These are phyloP conservation scores for Reutealis trisperma DNA, from an alignment of 345 rosid species.

Conservation along the genomic window DNA sequence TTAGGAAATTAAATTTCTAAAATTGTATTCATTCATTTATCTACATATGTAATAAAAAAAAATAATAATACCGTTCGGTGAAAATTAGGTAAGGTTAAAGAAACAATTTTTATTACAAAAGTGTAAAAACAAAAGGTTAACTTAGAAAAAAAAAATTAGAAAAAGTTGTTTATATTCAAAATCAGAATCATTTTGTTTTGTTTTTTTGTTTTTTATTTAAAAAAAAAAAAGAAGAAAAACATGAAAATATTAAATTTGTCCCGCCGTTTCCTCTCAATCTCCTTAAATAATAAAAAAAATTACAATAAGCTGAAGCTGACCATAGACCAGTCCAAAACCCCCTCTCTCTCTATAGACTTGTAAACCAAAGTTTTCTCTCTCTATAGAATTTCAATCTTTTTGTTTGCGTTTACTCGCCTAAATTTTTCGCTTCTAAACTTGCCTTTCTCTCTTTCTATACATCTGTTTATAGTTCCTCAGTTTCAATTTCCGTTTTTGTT, in stretches of 20 bases:
- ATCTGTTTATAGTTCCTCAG: background rate
- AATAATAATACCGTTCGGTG: too few species aligned
- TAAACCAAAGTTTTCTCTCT: background rate
- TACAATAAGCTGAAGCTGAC: conserved; percentile 17
- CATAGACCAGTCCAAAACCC: conserved; percentile 12
- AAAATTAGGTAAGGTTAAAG: background rate
- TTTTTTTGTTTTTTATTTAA: background rate
- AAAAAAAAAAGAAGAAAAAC: background rate
- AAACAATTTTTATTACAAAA: background rate
- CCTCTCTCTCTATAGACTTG: conserved; percentile 13
- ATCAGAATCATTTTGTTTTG: background rate
- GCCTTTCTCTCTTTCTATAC: background rate
- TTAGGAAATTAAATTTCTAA: too few species aligned
- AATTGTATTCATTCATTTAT: too few species aligned
- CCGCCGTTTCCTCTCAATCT: conserved; percentile 13
- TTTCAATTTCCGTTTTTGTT: background rate
- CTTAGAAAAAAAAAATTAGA: background rate
- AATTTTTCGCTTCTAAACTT: background rate
- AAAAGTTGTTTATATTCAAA: background rate
- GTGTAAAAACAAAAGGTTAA: background rate
- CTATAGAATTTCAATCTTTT: background rate
- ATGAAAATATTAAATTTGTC: background rate
- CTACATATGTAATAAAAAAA: too few species aligned
- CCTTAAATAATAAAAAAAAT: background rate
- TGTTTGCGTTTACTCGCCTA: background rate